Percentiles rank a stretch among this genome's conserved stretches.
Conservation (phyloP, 306 rosid species). For the Malus asiatica region DNA sequence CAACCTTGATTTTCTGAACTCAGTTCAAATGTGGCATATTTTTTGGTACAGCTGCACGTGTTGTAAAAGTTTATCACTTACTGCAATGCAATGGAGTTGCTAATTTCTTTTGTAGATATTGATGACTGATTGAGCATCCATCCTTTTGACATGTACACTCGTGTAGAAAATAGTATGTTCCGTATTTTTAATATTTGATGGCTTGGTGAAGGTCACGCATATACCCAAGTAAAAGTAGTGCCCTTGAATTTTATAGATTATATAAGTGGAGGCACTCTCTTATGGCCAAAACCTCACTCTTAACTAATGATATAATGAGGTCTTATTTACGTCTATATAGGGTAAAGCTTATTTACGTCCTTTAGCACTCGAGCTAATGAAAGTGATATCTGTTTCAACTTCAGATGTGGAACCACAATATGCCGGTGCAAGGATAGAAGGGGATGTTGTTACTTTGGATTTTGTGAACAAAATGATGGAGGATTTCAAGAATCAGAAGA, state of each 20-base stretch:
- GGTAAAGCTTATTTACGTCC: neutral
- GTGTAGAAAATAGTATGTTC: neutral
- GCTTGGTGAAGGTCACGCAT: neutral
- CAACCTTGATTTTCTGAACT: neutral
- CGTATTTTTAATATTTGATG: neutral
- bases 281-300: neutral
- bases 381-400: constrained; percentile 27
- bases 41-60: neutral
- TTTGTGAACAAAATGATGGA: constrained; percentile 95
- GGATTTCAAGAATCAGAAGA: constrained; percentile 87
- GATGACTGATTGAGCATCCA: neutral
- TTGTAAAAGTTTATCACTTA: neutral
- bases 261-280: neutral
- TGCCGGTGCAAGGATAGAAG: constrained; percentile 91
- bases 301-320: neutral
- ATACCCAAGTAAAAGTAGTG: neutral
- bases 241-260: neutral
- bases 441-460: constrained; percentile 79
- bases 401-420: constrained; percentile 92
- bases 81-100: neutral
- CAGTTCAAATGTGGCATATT: neutral
- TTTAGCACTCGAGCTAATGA: constrained; percentile 16
- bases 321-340: neutral
- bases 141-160: neutral
- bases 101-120: neutral